phyloP scores from a whole-genome alignment of 2,329 filamentous ascomycete species.

The Sclerotinia glacialis region DNA sequence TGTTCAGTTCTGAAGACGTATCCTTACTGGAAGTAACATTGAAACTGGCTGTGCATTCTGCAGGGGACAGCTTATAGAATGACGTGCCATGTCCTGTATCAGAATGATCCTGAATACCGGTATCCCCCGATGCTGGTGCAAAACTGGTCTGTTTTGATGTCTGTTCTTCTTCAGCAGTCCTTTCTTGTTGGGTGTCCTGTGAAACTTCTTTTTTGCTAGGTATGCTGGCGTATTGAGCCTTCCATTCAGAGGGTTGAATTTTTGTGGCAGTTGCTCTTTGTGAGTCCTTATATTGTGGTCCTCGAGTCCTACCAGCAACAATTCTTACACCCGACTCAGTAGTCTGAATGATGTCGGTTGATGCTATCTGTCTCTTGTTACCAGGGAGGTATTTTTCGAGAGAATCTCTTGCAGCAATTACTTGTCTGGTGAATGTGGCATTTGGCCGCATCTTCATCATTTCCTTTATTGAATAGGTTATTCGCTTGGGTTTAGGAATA shows the following conservation, averaged over 20 bases:
- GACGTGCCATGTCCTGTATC: background rate
- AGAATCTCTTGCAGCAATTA: conserved; percentile 1
- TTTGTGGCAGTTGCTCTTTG: conserved; percentile 4
- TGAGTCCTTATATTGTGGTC: background rate
- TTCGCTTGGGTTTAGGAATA: background rate
- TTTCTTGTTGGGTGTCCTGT: background rate
- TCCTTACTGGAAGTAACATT: background rate
- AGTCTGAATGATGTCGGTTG: background rate
- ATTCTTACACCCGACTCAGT: background rate
- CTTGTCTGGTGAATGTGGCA: background rate
- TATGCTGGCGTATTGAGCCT: background rate
- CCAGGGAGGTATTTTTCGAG: conserved; percentile 4
- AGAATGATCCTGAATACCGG: background rate
- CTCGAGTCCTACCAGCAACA: background rate
- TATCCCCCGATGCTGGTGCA: background rate
- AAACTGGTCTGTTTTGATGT: background rate
- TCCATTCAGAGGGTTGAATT: conserved; percentile 3
- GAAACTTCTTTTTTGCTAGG: background rate
- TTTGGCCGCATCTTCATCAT: conserved; percentile 14
- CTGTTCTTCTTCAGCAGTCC: background rate
- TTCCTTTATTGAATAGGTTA: conserved; percentile 14
- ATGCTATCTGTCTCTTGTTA: background rate
- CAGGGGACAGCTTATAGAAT: background rate
- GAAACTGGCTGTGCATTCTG: background rate
- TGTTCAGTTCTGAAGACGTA: too few relatives aligned